Evolutionary conservation across 140 eudicot genomes (phyloP).

Genomic region (Ambrosia hybrid): DNA sequence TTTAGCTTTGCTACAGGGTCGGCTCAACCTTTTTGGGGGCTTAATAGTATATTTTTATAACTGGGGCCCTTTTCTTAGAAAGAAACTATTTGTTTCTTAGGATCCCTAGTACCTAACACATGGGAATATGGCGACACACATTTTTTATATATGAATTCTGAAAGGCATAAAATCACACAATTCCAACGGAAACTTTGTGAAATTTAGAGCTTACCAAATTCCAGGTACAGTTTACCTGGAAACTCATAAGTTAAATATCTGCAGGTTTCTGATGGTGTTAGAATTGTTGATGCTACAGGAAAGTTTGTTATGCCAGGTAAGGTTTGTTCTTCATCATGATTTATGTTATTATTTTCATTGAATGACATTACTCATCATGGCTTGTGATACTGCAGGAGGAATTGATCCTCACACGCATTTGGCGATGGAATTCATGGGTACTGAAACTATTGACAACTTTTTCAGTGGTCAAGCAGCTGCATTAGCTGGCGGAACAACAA

Average conservation of each 20-base stretch:
- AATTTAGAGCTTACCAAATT: too few species aligned
- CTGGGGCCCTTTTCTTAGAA: not conserved
- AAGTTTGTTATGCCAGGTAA: slow-evolving; percentile 98
- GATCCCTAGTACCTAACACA: too few species aligned
- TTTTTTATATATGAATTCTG: not conserved
- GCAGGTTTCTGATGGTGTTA: slow-evolving; percentile 82
- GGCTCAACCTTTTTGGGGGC: too few species aligned
- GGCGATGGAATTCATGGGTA: slow-evolving; percentile 95
- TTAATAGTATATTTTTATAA: not conserved
- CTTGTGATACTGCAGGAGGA: slow-evolving; percentile 66
- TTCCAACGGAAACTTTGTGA: too few species aligned
- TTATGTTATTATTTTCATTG: not conserved
- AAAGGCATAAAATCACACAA: not conserved
- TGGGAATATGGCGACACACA: too few species aligned
- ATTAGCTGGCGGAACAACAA: slow-evolving; percentile 97
- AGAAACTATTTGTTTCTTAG: too few species aligned
- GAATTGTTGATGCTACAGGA: slow-evolving; percentile 84
- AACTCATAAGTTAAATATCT: slow-evolving; percentile 23
- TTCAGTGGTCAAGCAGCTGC: slow-evolving; percentile 99
- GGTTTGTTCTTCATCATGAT: slow-evolving; percentile 9
- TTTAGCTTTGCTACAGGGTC: not conserved
- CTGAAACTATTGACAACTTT: slow-evolving; percentile 84
- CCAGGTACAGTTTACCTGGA: too few species aligned
- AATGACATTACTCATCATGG: slow-evolving; percentile 14
- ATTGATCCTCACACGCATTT: slow-evolving; percentile 98